Evolutionary conservation across 2,329 filamentous ascomycete genomes (phyloP), one percentile per base, ranked within the genome.

Genomic region (Colletotrichum sp.): DNA sequence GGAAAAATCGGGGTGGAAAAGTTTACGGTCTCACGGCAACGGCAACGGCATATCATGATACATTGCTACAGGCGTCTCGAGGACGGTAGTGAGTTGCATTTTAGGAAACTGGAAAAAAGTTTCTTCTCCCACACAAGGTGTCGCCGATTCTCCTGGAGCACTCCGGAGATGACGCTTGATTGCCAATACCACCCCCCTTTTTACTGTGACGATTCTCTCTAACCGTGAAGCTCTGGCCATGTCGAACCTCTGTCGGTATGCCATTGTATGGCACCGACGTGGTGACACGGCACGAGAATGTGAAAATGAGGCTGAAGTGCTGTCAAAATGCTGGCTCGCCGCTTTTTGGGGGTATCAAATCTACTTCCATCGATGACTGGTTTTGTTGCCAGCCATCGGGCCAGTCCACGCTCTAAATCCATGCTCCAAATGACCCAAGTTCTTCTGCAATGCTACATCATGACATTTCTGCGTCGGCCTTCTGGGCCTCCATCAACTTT

Each of bases 131-230:
- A 89, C 87, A 89, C 83, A 90, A 96, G 95, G 95, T 98, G 95
- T 98, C 95, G 95, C 95, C 86, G 94, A 96, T 90, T 95, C 93
- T 92, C 87, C 82, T 83, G 84, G 84, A 83, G 80, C 72, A 82
- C 82, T 85, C 85, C 82, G 88, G 89, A 88, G 93, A 95, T 91
- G 92, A 97, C 84, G 95, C 95, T 98, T 95, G 95, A 98, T 96
- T 92, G 95, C 95, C 95, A 98, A 90, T 87, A 85, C 84, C 80
- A 80, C 79, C 82, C 79, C 76, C 76, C 74, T 75, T 76, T 78
- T n/a, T 64, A 55, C 59, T 74, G 80, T 84, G 81, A 82, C 72
- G 57, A 74, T 62, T 52, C 64, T 39, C 32, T n/a, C 72, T 77
- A 71, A 77, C 15, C 5, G n/a, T 34, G 55, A 62, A 39, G 59